Percentiles rank a stretch among this genome's conserved stretches.
Evolutionary conservation across 2,329 filamentous ascomycete species (phyloP).

Genomic region (Rutstroemia sp.): DNA sequence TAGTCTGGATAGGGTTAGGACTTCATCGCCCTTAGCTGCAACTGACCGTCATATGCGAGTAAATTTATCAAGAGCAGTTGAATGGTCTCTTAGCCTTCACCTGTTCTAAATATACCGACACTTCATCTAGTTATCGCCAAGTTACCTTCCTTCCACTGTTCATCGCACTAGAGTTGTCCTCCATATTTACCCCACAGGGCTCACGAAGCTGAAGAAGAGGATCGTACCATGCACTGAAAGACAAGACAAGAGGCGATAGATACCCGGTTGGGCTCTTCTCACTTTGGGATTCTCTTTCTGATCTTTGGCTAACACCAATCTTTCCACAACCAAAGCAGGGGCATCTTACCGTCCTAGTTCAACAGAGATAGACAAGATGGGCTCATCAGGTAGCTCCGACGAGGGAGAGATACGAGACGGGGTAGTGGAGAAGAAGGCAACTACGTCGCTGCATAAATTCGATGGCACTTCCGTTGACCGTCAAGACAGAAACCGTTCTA

Average conservation of each 20-base stretch:
- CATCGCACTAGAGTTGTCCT: not conserved
- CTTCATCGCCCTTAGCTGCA: not conserved
- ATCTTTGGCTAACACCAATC: conserved; percentile 32
- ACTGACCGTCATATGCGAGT: conserved; percentile 4
- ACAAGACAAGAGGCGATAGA: conserved; percentile 29
- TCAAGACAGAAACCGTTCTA: conserved; percentile 66
- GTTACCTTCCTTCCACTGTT: not conserved
- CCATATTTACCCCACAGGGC: not conserved
- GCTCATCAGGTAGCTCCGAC: conserved; percentile 58
- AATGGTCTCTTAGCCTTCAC: not conserved
- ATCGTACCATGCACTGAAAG: conserved; percentile 25
- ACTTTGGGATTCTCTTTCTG: conserved; percentile 28
- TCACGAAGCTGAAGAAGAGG: not conserved
- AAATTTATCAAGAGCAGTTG: conserved; percentile 1
- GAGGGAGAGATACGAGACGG: conserved; percentile 82
- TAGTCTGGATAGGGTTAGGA: not conserved
- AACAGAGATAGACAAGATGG: conserved; percentile 33
- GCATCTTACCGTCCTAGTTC: conserved; percentile 25
- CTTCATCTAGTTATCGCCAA: not conserved
- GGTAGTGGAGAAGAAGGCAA: conserved; percentile 84
- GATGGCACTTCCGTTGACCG: conserved; percentile 86
- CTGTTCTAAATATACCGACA: not conserved
- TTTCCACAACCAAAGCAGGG: conserved; percentile 27
- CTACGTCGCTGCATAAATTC: conserved; percentile 71
- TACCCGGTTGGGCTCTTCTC: conserved; percentile 32